Base-by-base conservation (phyloP, 768 basidiomycete species). In the Pulveroboletus sp. region DNA sequence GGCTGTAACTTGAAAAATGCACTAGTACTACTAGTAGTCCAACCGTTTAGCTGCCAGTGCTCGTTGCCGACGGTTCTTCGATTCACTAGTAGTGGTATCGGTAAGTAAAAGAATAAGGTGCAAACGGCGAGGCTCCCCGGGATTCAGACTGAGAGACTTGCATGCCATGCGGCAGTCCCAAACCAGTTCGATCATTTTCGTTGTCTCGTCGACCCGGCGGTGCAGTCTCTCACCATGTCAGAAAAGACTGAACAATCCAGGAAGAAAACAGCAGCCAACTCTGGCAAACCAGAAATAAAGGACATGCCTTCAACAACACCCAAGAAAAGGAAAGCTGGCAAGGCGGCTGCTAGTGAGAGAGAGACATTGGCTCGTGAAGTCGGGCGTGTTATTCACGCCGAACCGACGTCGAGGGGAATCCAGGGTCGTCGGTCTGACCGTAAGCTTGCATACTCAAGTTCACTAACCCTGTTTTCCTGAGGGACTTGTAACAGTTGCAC, bases 241-340 rank as follows among this genome's bases (percentile, higher is more conserved):
- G 56, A 66, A 17, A 68, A 66, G 50, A 51, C 19, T 47, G 52
- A 55, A 25, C 41, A 34, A 44, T 46, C 51, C 51, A 55, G 58
- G 54, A 59, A 60, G 61, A 68, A 56, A 43, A 47, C 56, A 45
- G 40, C 52, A 37, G 40, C 45, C 44, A 56, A 49, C 45, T 16
- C 33, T 8, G 23, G 51, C 35, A 52, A 24, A 47, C 45, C 43
- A 52, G 61, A 61, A 36, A 50, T 43, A 37, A 50, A 54, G 49
- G 58, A 55, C 46, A 43, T 34, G 34, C 45, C 53, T 25, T 38
- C 51, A 41, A 43, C 40, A 43, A 43, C 53, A 9, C 40, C 53
- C 25, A 68, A 51, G 54, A 67, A 67, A 54, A 65, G 65, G 52
- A 67, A 65, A 50, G 40, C 61, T 24, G 43, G 62, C 34, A 52